phyloP scores from a whole-genome alignment of 2,329 filamentous ascomycete genomes.

The Didymella pomorum region DNA sequence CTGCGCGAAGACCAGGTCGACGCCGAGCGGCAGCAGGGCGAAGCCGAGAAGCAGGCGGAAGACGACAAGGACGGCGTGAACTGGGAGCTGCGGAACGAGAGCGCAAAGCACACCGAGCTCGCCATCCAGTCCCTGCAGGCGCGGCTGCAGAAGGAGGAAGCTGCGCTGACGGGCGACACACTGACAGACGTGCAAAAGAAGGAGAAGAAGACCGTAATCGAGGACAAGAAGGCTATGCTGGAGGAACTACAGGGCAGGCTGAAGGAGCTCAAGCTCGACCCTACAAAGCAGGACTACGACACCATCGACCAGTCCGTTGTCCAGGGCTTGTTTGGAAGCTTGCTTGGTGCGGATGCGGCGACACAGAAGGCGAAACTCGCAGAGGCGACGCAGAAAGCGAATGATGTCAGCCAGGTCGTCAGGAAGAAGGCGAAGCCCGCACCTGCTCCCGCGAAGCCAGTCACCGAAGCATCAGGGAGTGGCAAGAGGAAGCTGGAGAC shows the following conservation, averaged over 20 bases:
- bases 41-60: conserved; percentile 42
- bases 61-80: conserved; percentile 65
- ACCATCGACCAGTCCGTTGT: conserved; percentile 58
- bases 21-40: conserved; percentile 49
- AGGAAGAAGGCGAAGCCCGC: conserved; percentile 69
- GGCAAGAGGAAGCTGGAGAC: conserved; percentile 40
- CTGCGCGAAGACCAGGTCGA: conserved; percentile 60
- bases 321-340: conserved; percentile 69
- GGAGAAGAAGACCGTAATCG: conserved; percentile 67
- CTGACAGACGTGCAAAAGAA: conserved; percentile 68
- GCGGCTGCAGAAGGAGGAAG: conserved; percentile 74
- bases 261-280: conserved; percentile 71
- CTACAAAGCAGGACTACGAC: conserved; percentile 51
- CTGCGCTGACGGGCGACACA: conserved; percentile 61
- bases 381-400: conserved; percentile 77
- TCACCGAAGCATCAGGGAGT: not conserved
- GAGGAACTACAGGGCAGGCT: conserved; percentile 73
- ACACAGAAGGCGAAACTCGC: conserved; percentile 71
- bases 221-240: conserved; percentile 79
- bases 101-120: conserved; percentile 73
- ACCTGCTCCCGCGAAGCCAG: conserved; percentile 11
- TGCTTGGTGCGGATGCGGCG: conserved; percentile 68
- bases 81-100: conserved; percentile 74
- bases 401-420: conserved; percentile 76
- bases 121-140: conserved; percentile 76